These are phyloP conservation scores for Ochromonadaceae sp. DNA, from an alignment of 352 stramenopile genomes.

Conservation along the genomic window DNA sequence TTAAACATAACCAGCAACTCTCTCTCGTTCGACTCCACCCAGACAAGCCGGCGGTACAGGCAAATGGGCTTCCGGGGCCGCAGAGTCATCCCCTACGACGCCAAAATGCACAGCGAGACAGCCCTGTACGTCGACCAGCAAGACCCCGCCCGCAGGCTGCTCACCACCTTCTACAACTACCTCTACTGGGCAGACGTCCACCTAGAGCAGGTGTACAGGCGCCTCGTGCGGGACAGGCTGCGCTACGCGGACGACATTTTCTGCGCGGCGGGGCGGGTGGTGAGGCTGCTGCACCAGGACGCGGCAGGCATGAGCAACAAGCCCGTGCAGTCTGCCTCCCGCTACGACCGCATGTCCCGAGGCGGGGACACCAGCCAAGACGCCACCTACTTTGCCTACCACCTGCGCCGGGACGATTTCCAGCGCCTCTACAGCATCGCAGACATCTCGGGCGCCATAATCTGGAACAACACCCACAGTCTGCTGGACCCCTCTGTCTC, in stretches of 20 bases:
- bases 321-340: background rate
- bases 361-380: background rate
- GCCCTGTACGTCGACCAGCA: background rate
- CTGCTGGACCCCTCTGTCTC: constrained; percentile 25
- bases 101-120: constrained; percentile 3
- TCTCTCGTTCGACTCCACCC: too few species aligned
- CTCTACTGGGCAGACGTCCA: constrained; percentile 42
- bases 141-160: constrained; percentile 36
- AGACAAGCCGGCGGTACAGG: constrained; percentile 27
- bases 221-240: constrained; percentile 43
- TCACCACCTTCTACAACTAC: constrained; percentile 53
- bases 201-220: constrained; percentile 37
- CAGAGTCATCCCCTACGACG: background rate
- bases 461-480: constrained; percentile 42
- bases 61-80: background rate
- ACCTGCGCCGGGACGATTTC: constrained; percentile 53
- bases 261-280: constrained; percentile 43
- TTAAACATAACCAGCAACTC: constrained; percentile 14
- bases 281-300: constrained; percentile 27
- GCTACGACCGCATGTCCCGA: background rate
- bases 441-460: constrained; percentile 33
- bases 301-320: background rate
- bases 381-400: constrained; percentile 36
- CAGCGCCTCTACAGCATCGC: constrained; percentile 42
- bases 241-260: constrained; percentile 45